Conservation (phyloP, 306 rosid genomes). For the Elaeagnus macrophylla region DNA sequence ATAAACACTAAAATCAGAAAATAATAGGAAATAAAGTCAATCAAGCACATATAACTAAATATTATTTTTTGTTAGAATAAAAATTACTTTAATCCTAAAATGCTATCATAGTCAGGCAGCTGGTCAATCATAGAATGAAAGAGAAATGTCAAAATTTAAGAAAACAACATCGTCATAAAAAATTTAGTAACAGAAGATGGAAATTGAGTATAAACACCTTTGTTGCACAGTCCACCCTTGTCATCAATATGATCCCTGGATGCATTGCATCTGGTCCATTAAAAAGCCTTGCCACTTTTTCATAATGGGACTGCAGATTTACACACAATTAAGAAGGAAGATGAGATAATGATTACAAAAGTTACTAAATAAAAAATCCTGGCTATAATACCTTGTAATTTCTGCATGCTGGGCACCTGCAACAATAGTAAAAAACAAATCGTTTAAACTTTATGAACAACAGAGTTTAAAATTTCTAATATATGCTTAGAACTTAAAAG, state of each 20-base stretch:
- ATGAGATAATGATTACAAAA: constrained; percentile 7
- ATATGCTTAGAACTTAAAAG: too few relatives aligned
- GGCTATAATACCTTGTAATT: constrained; percentile 69
- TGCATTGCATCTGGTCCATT: constrained; percentile 91
- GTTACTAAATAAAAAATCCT: neutral
- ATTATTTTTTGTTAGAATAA: too few relatives aligned
- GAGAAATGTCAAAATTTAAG: too few relatives aligned
- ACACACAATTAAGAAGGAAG: constrained; percentile 6
- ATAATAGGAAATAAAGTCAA: too few relatives aligned
- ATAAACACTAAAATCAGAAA: too few relatives aligned
- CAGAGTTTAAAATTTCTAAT: too few relatives aligned
- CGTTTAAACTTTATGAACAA: too few relatives aligned
- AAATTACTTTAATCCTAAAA: too few relatives aligned
- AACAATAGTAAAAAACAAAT: constrained; percentile 9
- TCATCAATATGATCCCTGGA: constrained; percentile 81
- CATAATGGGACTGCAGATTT: constrained; percentile 72
- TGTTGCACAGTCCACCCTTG: constrained; percentile 88
- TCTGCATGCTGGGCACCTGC: constrained; percentile 98
- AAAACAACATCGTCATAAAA: too few relatives aligned
- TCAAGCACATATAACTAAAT: too few relatives aligned
- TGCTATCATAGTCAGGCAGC: too few relatives aligned
- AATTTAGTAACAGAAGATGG: neutral
- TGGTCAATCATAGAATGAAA: too few relatives aligned
- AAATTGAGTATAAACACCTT: constrained; percentile 39
- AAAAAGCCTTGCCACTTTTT: constrained; percentile 92